phyloP scores from a whole-genome alignment of 495 filamentous ascomycete species.

The Glonium stellatum region DNA sequence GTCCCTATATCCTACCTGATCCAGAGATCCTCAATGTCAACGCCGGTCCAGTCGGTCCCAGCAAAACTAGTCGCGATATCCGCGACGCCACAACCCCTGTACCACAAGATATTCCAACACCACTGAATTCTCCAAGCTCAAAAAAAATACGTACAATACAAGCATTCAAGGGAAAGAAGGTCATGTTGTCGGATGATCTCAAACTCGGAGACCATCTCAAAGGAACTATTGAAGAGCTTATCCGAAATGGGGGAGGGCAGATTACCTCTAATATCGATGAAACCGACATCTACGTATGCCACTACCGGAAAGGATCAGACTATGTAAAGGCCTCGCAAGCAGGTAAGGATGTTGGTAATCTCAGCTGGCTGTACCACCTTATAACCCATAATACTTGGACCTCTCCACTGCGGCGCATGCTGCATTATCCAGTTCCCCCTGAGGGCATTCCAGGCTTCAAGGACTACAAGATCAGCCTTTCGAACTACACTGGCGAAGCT shows the following conservation, averaged over 20 bases:
- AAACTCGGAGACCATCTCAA: conserved; percentile 57
- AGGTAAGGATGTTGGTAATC: conserved; percentile 78
- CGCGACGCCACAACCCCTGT: conserved; percentile 65
- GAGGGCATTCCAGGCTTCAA: conserved; percentile 73
- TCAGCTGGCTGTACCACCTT: conserved; percentile 87
- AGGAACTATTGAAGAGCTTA: conserved; percentile 60
- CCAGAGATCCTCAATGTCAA: conserved; percentile 56
- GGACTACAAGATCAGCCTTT: conserved; percentile 70
- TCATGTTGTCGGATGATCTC: conserved; percentile 62
- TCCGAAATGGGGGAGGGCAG: conserved; percentile 60
- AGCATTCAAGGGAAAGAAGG: conserved; percentile 50
- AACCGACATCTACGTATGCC: conserved; percentile 77
- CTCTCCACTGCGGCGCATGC: conserved; percentile 65
- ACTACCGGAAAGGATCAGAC: conserved; percentile 72
- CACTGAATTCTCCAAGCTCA: conserved; percentile 26
- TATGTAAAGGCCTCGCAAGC: conserved; percentile 68
- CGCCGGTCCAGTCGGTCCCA: conserved; percentile 37
- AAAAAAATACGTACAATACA: conserved; percentile 34
- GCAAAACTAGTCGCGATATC: conserved; percentile 51
- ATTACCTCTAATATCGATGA: conserved; percentile 59
- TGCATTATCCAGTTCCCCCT: conserved; percentile 82
- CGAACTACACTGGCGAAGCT: conserved; percentile 93
- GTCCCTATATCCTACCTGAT: conserved; percentile 79
- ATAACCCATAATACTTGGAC: conserved; percentile 86
- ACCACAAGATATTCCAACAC: conserved; percentile 45